A percentile compares a stretch with the other conserved stretches of the same genome.
These are phyloP conservation scores for Lepidopterella palustris DNA, from an alignment of 495 filamentous ascomycete species.

Conservation along the genomic window DNA sequence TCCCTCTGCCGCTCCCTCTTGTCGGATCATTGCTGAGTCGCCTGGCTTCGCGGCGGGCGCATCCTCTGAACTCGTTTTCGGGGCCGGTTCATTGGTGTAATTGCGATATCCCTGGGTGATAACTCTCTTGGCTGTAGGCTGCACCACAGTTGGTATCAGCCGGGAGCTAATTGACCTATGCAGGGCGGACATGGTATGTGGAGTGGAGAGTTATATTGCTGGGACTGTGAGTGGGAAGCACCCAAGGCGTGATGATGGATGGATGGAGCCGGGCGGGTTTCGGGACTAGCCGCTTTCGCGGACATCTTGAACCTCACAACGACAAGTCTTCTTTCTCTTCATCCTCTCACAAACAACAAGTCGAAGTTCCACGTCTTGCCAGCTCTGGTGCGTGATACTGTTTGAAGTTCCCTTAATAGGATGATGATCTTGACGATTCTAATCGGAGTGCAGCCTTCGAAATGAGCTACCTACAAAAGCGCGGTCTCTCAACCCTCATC, in stretches of 20 bases:
- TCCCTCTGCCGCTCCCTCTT: constrained; percentile 47
- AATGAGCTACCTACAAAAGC: constrained; percentile 86
- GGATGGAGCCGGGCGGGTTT: neutral
- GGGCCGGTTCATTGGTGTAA: constrained; percentile 16
- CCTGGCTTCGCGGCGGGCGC: constrained; percentile 21
- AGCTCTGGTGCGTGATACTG: constrained; percentile 14
- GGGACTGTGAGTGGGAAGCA: neutral
- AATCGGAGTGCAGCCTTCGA: constrained; percentile 41
- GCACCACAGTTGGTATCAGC: constrained; percentile 10
- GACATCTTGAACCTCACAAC: neutral
- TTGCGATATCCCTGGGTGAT: constrained; percentile 11
- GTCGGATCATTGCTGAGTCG: constrained; percentile 46
- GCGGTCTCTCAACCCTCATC: constrained; percentile 94
- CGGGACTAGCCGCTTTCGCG: neutral
- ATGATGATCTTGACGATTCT: constrained; percentile 16
- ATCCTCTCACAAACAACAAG: constrained; percentile 7
- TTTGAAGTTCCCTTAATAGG: neutral
- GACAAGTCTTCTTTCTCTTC: constrained; percentile 6
- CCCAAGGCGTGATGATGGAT: constrained; percentile 1
- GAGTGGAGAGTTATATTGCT: neutral
- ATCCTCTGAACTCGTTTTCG: constrained; percentile 18
- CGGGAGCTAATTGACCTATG: constrained; percentile 29
- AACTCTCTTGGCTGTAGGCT: constrained; percentile 8
- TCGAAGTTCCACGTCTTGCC: constrained; percentile 21
- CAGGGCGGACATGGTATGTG: constrained; percentile 23